phyloP scores from a whole-genome alignment of 2,329 filamentous ascomycete genomes.

The Cladosporium sp. region DNA sequence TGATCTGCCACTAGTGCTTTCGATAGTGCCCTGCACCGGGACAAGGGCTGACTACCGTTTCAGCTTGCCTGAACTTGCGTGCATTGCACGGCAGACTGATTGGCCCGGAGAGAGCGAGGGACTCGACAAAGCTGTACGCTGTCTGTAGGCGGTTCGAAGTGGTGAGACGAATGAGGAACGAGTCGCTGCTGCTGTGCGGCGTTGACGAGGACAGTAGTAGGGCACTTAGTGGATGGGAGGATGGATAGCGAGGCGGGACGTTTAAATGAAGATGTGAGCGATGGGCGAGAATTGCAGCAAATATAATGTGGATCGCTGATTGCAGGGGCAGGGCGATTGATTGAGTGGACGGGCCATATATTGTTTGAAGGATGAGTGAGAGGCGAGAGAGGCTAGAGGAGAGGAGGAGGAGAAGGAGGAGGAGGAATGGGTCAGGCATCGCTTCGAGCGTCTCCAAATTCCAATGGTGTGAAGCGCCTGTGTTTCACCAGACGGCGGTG shows the following conservation, averaged over 20 bases:
- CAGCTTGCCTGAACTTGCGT: conserved; percentile 8
- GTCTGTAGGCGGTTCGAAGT: background rate
- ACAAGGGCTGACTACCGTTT: conserved; percentile 8
- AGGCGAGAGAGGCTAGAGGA: background rate
- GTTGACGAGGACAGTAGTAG: too few species aligned
- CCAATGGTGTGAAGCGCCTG: background rate
- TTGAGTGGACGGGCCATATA: conserved; percentile 10
- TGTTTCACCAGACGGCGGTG: conserved; percentile 5
- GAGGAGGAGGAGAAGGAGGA: background rate
- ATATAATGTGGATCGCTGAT: conserved; percentile 10
- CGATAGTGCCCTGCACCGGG: conserved; percentile 9
- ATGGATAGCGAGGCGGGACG: too few species aligned
- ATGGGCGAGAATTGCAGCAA: background rate
- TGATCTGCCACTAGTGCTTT: conserved; percentile 12
- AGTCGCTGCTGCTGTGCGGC: conserved; percentile 6
- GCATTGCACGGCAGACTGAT: conserved; percentile 6
- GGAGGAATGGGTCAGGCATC: background rate
- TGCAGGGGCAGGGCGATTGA: conserved; percentile 9
- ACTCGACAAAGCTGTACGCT: background rate
- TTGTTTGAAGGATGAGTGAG: conserved; percentile 3
- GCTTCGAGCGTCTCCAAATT: background rate
- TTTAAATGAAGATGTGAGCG: background rate
- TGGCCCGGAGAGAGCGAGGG: conserved; percentile 6
- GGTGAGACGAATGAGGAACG: conserved; percentile 8
- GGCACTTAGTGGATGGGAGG: too few species aligned